Percentiles rank a stretch among this genome's conserved stretches.
Evolutionary conservation across 108 stramenopile species (phyloP).

Genomic region (Chaetoceros tenuissimus): DNA sequence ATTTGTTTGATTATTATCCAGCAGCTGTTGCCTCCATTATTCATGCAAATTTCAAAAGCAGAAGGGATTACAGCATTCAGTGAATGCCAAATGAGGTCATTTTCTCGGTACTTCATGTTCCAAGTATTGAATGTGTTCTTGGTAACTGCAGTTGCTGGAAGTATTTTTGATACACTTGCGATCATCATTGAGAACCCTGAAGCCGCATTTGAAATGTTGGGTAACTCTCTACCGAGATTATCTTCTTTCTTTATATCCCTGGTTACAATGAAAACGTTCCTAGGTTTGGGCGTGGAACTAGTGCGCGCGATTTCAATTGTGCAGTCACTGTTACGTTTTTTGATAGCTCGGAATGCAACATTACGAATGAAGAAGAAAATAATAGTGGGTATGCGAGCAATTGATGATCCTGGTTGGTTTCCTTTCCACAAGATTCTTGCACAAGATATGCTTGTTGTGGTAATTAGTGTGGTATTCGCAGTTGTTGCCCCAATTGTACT

Average conservation of each 20-base stretch:
- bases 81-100: slow-evolving; percentile 83
- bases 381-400: slow-evolving; percentile 61
- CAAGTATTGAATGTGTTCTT: slow-evolving; percentile 88
- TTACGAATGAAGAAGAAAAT: slow-evolving; percentile 52
- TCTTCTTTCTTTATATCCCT: slow-evolving; percentile 85
- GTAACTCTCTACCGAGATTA: slow-evolving; percentile 81
- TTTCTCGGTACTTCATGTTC: slow-evolving; percentile 83
- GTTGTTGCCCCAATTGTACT: slow-evolving; percentile 85
- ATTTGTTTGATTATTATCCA: slow-evolving; percentile 73
- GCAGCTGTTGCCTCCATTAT: slow-evolving; percentile 76
- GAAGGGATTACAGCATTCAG: slow-evolving; percentile 79
- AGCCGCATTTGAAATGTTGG: slow-evolving; percentile 78
- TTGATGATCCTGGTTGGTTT: slow-evolving; percentile 89
- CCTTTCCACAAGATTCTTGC: slow-evolving; percentile 88
- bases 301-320: slow-evolving; percentile 57
- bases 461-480: slow-evolving; percentile 83
- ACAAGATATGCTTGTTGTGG: slow-evolving; percentile 88
- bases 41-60: slow-evolving; percentile 57
- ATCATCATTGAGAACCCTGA: slow-evolving; percentile 78
- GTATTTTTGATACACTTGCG: slow-evolving; percentile 83
- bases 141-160: slow-evolving; percentile 85
- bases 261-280: slow-evolving; percentile 81
- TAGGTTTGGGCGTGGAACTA: slow-evolving; percentile 82
- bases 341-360: slow-evolving; percentile 74
- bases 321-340: slow-evolving; percentile 43